Conservation (phyloP, 768 basidiomycete species). For the Termitomyces sp. region DNA sequence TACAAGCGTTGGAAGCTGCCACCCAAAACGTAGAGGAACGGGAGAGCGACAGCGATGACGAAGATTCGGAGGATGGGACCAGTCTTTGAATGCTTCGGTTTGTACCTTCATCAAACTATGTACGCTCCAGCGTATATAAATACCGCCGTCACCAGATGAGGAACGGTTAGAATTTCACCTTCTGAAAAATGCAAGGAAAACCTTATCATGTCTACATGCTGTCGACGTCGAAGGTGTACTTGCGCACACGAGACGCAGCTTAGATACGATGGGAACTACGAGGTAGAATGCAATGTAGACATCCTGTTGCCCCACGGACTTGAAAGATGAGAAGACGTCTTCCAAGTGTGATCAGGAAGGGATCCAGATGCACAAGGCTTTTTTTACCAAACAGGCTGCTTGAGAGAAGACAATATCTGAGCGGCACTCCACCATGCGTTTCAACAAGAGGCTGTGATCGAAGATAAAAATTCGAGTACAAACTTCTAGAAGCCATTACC, state of each 20-base stretch:
- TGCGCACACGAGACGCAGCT: background rate
- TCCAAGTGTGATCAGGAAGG: slow-evolving; percentile 10
- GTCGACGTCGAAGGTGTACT: background rate
- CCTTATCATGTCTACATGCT: background rate
- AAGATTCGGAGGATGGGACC: slow-evolving; percentile 24
- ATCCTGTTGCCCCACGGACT: slow-evolving; percentile 5
- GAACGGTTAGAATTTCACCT: background rate
- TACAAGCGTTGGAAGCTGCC: slow-evolving; percentile 61
- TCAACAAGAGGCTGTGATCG: background rate
- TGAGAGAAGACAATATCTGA: background rate
- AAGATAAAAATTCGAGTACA: background rate
- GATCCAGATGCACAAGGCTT: background rate
- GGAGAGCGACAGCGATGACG: slow-evolving; percentile 70
- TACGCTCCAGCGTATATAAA: background rate
- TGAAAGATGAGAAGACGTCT: slow-evolving; percentile 1
- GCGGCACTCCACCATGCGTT: background rate
- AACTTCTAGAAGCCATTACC: background rate
- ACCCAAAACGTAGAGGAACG: slow-evolving; percentile 33
- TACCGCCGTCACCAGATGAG: background rate
- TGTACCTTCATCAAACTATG: background rate
- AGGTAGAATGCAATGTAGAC: background rate
- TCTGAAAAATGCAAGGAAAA: background rate
- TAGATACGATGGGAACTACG: background rate
- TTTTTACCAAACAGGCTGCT: background rate
- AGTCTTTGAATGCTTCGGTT: slow-evolving; percentile 2